Conservation (phyloP, 768 basidiomycete genomes). For the Hortiboletus campestris region DNA sequence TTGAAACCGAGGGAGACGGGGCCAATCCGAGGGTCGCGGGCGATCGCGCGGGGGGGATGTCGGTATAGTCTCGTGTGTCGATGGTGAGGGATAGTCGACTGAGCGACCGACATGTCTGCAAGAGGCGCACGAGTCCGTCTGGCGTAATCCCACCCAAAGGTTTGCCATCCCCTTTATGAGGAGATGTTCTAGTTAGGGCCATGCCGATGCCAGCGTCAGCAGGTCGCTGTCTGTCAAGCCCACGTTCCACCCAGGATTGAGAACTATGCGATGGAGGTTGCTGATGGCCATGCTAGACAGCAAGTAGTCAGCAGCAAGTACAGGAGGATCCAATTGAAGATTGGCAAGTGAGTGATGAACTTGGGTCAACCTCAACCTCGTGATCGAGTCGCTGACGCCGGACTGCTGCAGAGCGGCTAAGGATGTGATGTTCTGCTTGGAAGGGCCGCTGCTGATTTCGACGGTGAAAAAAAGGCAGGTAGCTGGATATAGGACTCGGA, state of each 20-base stretch:
- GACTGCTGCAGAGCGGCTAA: not conserved
- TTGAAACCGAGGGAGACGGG: not conserved
- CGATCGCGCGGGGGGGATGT: not conserved
- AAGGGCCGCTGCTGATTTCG: not conserved
- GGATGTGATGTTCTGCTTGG: not conserved
- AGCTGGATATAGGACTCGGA: not conserved
- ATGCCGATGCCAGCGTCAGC: not conserved
- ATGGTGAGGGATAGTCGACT: not conserved
- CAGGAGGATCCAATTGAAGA: not conserved
- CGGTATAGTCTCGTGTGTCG: not conserved
- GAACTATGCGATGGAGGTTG: not conserved
- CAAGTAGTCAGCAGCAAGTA: not conserved
- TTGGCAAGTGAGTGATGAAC: not conserved
- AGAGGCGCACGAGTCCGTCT: not conserved
- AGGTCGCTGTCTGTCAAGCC: not conserved
- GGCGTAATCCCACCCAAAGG: constrained; percentile 1
- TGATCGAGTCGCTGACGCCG: not conserved
- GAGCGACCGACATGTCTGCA: not conserved
- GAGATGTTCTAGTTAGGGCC: not conserved
- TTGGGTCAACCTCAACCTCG: fast-evolving
- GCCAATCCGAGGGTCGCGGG: not conserved
- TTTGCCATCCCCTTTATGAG: constrained; percentile 10
- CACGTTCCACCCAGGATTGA: constrained; percentile 1
- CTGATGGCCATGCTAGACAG: not conserved
- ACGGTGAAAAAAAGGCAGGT: not conserved